Base-by-base conservation (phyloP, 441 rosid species). In the Mallotus repandus region DNA sequence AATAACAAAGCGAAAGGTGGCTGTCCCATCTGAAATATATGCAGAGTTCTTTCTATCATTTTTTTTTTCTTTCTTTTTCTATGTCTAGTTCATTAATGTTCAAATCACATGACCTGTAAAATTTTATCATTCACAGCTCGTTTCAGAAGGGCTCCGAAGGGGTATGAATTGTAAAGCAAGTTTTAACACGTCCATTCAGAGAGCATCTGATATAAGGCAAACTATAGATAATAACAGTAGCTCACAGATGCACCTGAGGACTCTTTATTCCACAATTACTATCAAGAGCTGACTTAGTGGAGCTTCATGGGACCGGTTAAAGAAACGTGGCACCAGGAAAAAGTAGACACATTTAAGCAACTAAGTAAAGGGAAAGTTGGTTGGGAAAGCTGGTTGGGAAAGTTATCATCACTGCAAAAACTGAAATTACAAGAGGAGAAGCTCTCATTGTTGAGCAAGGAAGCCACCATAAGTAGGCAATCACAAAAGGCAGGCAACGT, bases 381-480 rank as follows among this genome's bases (percentile, higher is more conserved):
- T n/a, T n/a, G n/a, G n/a, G n/a, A 59, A 22, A 9, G 19, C 3
- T 22, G 19, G 54, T 18, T 21, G 29, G 11, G 32, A 49, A 43
- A 52, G 18, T 16, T 9, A 66, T 53, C 72, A 64, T 63, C 75
- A 72, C 32, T 61, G 14, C 16, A 32, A 35, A 69, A 58, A 62
- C 35, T 57, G 59, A 67, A 66, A 73, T 48, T 61, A 67, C 66
- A 68, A 58, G 0, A 60, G 29, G 29, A 25, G 29, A 57, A 68
- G 71, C 70, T 64, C 80, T 71, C 68, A 76, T 62, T 53, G 22
- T 73, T 70, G n/a, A n/a, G 16, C 50, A 45, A 58, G 54, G 74
- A 77, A 76, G 18, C 64, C 78, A 73, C 65, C 70, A 75, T 70
- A 67, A 72, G 68, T 56, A 49, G 64, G 55, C 48, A 83, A 77